Evolutionary conservation across 75 land plant genomes (phyloP), one percentile per base, ranked within the genome.

Genomic region (Pinus tabuliformis): DNA sequence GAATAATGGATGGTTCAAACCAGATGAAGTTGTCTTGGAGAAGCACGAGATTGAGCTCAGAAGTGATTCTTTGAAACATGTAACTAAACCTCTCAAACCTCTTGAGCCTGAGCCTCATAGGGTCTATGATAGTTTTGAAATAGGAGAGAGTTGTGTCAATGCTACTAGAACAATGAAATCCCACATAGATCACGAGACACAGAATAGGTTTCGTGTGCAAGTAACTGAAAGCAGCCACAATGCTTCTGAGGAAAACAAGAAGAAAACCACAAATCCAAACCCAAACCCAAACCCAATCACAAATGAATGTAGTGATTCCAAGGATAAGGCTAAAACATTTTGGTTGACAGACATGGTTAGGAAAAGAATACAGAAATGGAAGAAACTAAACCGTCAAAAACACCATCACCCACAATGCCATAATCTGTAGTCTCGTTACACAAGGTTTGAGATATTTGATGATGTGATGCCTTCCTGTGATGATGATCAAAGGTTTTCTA

Each of bases 271-370:
- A n/a, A 68, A 39, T 22, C 22, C 49, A 68, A 66, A 66, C 9
- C 49, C 70, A 9, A 33, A 33, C 30, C 30, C 45, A 66, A 66
- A 36, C 85, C 59, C 60, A 80, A 5, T 72, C 80, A 15, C 68
- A 78, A 20, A 65, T 59, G 63, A 87, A 81, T 65, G 59, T 86
- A 20, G 72, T 9, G 72, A 68, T 68, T 68, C 72, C 36, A 89
- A 89, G 81, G 91, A 89, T 57, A 79, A 78, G 28, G 82, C 86
- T 13, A 85, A 85, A 7, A 78, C 89, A 58, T 87, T 89, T 79
- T 87, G 91, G 91, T 77, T 85, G 20, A 87, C 91, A 33, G 86
- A 89, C 14, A 82, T 89, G 1, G 89, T 84, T 78, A 84, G 84
- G 72, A 89, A 84, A 70, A 89, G 87, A 56, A 64, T 78, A 79